These are phyloP conservation scores for Leccinellum rugosiceps DNA, from an alignment of 768 basidiomycete species.

Conservation along the genomic window DNA sequence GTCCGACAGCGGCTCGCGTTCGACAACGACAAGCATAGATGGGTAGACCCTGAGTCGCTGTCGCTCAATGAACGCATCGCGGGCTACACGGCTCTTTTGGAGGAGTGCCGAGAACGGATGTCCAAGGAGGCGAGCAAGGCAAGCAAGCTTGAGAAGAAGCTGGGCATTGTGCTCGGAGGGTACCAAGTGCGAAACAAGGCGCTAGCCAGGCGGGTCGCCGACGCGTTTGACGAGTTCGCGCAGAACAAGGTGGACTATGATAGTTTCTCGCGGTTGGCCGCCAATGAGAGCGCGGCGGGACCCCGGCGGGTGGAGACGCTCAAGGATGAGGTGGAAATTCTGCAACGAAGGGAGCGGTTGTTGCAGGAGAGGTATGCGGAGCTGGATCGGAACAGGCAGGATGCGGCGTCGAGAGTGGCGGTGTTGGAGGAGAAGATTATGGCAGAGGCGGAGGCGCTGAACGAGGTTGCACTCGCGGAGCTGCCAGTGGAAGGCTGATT, in stretches of 20 bases:
- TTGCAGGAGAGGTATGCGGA: constrained; percentile 87
- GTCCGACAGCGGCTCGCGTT: constrained; percentile 61
- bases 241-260: constrained; percentile 67
- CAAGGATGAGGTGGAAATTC: constrained; percentile 80
- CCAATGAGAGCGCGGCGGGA: constrained; percentile 71
- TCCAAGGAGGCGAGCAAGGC: constrained; percentile 77
- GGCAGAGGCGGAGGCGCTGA: constrained; percentile 77
- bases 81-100: constrained; percentile 62
- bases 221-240: constrained; percentile 70
- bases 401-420: constrained; percentile 54
- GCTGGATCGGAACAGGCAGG: constrained; percentile 65
- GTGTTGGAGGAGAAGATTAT: constrained; percentile 83
- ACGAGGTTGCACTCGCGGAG: constrained; percentile 70
- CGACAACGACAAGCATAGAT: constrained; percentile 51
- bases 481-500: constrained; percentile 46
- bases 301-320: constrained; percentile 76
- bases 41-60: constrained; percentile 67
- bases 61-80: constrained; percentile 54
- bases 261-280: constrained; percentile 71
- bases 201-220: constrained; percentile 58
- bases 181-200: constrained; percentile 76
- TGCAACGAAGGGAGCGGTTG: constrained; percentile 72
- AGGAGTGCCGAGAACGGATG: constrained; percentile 67
- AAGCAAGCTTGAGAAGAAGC: constrained; percentile 86
- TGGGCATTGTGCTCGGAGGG: constrained; percentile 84